These are phyloP conservation scores for Wickerhamiella hasegawae DNA, from an alignment of 805 yeast genomes.

Conservation along the genomic window DNA sequence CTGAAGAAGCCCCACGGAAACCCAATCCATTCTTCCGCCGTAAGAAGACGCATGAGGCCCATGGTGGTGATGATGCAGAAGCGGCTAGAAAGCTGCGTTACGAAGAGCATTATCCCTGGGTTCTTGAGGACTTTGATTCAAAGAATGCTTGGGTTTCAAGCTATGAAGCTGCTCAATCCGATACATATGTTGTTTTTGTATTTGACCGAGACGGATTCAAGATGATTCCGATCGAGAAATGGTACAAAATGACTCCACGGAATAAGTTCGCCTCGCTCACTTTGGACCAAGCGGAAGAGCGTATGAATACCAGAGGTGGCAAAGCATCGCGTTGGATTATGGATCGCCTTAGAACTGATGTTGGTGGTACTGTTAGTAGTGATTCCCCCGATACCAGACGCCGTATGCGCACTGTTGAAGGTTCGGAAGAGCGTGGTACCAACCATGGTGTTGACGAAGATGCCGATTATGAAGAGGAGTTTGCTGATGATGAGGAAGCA, in stretches of 20 bases:
- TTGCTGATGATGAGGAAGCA: constrained; percentile 97
- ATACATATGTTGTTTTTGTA: constrained; percentile 69
- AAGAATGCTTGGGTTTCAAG: constrained; percentile 88
- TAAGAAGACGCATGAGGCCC: constrained; percentile 70
- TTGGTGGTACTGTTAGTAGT: constrained; percentile 15
- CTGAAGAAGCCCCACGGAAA: constrained; percentile 17
- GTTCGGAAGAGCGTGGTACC: constrained; percentile 26
- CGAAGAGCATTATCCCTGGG: constrained; percentile 98
- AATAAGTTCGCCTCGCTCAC: constrained; percentile 88
- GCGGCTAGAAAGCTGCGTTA: constrained; percentile 70
- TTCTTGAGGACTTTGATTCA: constrained; percentile 91
- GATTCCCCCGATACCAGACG: constrained; percentile 5
- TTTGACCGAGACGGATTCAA: constrained; percentile 73
- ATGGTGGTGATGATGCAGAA: constrained; percentile 74
- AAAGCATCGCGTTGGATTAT: constrained; percentile 87
- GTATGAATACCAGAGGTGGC: constrained; percentile 59
- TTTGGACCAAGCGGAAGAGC: constrained; percentile 88
- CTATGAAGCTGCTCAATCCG: constrained; percentile 83
- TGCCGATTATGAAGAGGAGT: constrained; percentile 88
- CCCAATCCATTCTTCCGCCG: constrained; percentile 31
- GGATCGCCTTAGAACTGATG: constrained; percentile 42
- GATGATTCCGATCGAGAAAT: constrained; percentile 89
- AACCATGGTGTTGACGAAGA: constrained; percentile 68
- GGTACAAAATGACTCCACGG: constrained; percentile 83
- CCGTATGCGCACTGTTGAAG: constrained; percentile 20